Percentiles rank a stretch among this genome's conserved stretches.
phyloP scores from a whole-genome alignment of 768 basidiomycete genomes.

The Agrocybe praecox region DNA sequence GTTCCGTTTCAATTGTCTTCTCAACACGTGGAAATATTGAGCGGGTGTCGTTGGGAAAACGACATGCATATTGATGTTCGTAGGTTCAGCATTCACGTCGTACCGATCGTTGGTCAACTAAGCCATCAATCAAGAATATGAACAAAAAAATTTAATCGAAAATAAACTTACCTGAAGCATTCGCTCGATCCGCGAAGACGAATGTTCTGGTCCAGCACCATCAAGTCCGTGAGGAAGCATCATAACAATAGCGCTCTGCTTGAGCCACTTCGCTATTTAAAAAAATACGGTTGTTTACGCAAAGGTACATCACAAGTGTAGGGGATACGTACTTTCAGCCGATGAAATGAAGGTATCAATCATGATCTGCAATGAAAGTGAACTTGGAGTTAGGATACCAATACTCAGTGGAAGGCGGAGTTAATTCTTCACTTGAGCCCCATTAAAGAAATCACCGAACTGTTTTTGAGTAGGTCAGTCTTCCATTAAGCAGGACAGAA shows the following conservation, averaged over 20 bases:
- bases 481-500: background rate
- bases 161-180: conserved; percentile 73
- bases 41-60: conserved; percentile 87
- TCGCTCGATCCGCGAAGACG: conserved; percentile 83
- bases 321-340: conserved; percentile 67
- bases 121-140: background rate
- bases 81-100: conserved; percentile 28
- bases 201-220: conserved; percentile 94
- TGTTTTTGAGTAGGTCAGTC: conserved; percentile 21
- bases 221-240: conserved; percentile 90
- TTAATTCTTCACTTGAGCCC: conserved; percentile 57
- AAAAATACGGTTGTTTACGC: background rate
- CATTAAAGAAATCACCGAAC: conserved; percentile 95
- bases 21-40: conserved; percentile 92
- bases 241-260: conserved; percentile 86
- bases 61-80: conserved; percentile 83
- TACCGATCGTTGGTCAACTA: conserved; percentile 82
- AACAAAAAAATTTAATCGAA: background rate
- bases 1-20: conserved; percentile 82
- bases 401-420: background rate
- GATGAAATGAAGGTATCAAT: conserved; percentile 90
- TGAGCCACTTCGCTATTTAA: conserved; percentile 86
- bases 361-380: conserved; percentile 55
- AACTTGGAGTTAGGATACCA: background rate
- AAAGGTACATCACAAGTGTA: background rate